Percentiles rank a stretch among this genome's conserved stretches.
Evolutionary conservation across 2,329 filamentous ascomycete genomes (phyloP).

Genomic region (Alternaria sp.): DNA sequence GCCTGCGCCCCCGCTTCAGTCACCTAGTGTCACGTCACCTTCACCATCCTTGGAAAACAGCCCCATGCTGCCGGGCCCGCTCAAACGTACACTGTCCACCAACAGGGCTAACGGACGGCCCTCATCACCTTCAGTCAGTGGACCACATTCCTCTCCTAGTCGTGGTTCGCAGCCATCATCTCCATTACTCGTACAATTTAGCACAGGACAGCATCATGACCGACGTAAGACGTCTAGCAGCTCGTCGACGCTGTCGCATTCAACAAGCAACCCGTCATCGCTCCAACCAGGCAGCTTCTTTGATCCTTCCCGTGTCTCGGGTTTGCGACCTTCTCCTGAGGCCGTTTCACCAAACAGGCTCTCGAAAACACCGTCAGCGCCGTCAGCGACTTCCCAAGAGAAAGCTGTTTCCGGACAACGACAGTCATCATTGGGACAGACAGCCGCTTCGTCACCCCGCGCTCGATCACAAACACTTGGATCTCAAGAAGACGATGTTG

Average conservation of each 20-base stretch:
- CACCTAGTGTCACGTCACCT: conserved; percentile 59
- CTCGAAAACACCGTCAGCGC: conserved; percentile 54
- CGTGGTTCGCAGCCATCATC: conserved; percentile 85
- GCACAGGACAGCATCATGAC: conserved; percentile 81
- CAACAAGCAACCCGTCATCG: conserved; percentile 67
- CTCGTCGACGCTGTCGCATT: conserved; percentile 82
- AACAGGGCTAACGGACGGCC: conserved; percentile 77
- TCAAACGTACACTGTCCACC: conserved; percentile 84
- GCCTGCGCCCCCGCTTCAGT: conserved; percentile 51
- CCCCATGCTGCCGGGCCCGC: conserved; percentile 78
- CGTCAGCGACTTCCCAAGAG: conserved; percentile 56
- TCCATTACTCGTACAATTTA: conserved; percentile 95
- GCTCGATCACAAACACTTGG: conserved; percentile 91
- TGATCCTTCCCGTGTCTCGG: conserved; percentile 71
- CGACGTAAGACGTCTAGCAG: conserved; percentile 92
- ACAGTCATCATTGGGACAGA: conserved; percentile 34
- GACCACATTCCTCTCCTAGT: conserved; percentile 85
- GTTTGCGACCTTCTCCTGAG: conserved; percentile 60
- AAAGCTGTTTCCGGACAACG: conserved; percentile 47
- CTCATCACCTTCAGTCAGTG: conserved; percentile 84
- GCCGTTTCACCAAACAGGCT: conserved; percentile 64
- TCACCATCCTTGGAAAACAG: conserved; percentile 81
- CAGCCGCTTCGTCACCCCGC: conserved; percentile 61
- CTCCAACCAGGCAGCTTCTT: conserved; percentile 76
- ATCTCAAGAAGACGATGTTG: conserved; percentile 87